phyloP scores from a whole-genome alignment of 169 alveolate genomes.

The Cryptosporidium xiaoi region DNA sequence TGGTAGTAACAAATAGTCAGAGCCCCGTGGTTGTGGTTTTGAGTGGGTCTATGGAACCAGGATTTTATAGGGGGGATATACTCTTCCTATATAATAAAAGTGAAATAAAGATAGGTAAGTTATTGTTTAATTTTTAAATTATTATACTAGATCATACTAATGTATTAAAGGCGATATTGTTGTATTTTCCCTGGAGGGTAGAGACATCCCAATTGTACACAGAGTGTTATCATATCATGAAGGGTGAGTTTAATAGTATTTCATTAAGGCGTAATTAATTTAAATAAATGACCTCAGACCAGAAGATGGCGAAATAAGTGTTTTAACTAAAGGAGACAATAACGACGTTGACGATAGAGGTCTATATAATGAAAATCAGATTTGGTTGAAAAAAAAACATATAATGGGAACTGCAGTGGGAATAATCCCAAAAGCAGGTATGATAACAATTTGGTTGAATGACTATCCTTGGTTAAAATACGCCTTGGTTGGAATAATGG shows the following conservation, averaged over 20 bases:
- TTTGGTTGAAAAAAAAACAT: constrained; percentile 86
- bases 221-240: constrained; percentile 87
- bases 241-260: constrained; percentile 63
- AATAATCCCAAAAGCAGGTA: constrained; percentile 91
- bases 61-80: constrained; percentile 94
- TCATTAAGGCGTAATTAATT: not conserved
- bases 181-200: constrained; percentile 88
- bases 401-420: constrained; percentile 91
- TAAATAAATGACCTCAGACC: constrained; percentile 19
- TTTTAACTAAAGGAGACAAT: constrained; percentile 95
- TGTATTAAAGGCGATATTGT: constrained; percentile 82
- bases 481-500: constrained; percentile 78
- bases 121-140: not conserved
- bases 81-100: constrained; percentile 82
- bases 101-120: constrained; percentile 77
- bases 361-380: constrained; percentile 85
- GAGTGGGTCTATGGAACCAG: constrained; percentile 95
- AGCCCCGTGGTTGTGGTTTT: constrained; percentile 95
- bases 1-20: constrained; percentile 87
- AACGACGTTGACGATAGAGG: constrained; percentile 94
- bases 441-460: constrained; percentile 90
- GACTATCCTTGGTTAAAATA: constrained; percentile 88
- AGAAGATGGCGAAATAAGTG: constrained; percentile 81
- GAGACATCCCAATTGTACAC: constrained; percentile 95
- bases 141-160: not conserved